These are phyloP conservation scores for Trichoderma koningii DNA, from an alignment of 2,329 filamentous ascomycete genomes.

Conservation along the genomic window DNA sequence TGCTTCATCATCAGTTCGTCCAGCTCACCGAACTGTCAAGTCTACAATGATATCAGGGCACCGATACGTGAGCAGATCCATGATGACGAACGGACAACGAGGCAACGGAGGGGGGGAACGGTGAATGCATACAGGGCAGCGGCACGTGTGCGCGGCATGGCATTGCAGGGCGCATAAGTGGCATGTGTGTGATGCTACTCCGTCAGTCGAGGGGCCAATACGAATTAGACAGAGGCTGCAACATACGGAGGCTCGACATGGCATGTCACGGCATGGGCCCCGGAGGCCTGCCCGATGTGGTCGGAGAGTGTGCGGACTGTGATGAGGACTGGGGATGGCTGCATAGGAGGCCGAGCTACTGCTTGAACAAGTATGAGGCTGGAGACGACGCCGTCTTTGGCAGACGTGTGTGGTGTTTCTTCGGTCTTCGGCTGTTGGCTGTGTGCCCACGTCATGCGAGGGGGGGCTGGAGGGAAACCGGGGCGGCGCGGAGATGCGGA, in stretches of 20 bases:
- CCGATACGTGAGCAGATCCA: not conserved
- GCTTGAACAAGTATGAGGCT: no score
- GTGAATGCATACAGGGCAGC: slow-evolving; percentile 19
- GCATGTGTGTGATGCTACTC: slow-evolving; percentile 24
- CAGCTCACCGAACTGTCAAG: not conserved
- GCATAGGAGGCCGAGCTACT: not conserved
- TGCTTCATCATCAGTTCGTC: not conserved
- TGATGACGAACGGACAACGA: not conserved
- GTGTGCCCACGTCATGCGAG: slow-evolving; percentile 13
- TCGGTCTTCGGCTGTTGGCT: not conserved
- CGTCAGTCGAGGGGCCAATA: not conserved
- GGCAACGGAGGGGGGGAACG: not conserved
- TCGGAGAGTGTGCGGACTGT: not conserved
- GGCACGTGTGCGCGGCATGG: slow-evolving; percentile 32
- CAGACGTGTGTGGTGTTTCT: not conserved
- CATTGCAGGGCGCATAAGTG: slow-evolving; percentile 30
- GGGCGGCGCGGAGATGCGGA: slow-evolving; percentile 11
- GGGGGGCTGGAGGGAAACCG: slow-evolving; percentile 3
- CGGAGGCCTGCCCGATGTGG: not conserved
- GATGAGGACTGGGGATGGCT: not conserved
- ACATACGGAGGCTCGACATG: slow-evolving; percentile 1
- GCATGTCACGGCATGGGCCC: not conserved
- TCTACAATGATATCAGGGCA: not conserved
- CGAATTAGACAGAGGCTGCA: not conserved
- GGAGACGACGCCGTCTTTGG: slow-evolving; percentile 9